A percentile compares a stretch with the other conserved stretches of the same genome.
Conservation (phyloP, 129 eudicot genomes). For the Lactuca sativa region DNA sequence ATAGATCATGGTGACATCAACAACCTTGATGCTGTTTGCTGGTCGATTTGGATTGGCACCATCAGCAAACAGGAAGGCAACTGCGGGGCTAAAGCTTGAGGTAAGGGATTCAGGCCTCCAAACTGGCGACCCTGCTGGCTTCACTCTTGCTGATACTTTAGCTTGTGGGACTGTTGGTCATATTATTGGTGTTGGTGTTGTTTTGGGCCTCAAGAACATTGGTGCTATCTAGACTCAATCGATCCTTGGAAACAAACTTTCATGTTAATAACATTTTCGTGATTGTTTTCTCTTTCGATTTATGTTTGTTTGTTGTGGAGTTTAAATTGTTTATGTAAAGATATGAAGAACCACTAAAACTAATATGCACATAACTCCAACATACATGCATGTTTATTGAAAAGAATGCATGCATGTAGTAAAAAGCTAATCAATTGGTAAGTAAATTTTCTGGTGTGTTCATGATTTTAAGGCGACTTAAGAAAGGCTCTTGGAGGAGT, state of each 20-base stretch:
- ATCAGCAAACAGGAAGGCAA: conserved; percentile 96
- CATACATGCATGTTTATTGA: neutral
- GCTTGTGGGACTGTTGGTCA: conserved; percentile 96
- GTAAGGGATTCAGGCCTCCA: conserved; percentile 88
- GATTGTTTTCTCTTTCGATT: neutral
- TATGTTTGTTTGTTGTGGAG: conserved; percentile 10
- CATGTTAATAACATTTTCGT: conserved; percentile 37
- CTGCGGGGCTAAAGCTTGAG: conserved; percentile 93
- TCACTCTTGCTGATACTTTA: conserved; percentile 91
- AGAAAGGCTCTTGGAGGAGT: too few species aligned
- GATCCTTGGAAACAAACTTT: conserved; percentile 7
- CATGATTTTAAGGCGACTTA: too few species aligned
- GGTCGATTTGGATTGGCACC: conserved; percentile 98
- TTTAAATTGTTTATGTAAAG: neutral
- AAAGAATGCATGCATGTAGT: too few species aligned
- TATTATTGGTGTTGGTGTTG: conserved; percentile 98
- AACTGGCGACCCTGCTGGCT: conserved; percentile 99
- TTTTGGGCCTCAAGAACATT: conserved; percentile 93
- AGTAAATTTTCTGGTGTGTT: too few species aligned
- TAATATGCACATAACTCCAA: neutral
- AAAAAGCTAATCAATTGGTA: too few species aligned
- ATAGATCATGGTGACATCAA: conserved; percentile 97
- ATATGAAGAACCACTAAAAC: neutral
- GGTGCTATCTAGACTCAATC: conserved; percentile 59
- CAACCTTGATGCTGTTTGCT: conserved; percentile 90